Evolutionary conservation across 768 basidiomycete species (phyloP), one percentile per base, ranked within the genome.

Genomic region (Pilatotrama ljubarskyi): DNA sequence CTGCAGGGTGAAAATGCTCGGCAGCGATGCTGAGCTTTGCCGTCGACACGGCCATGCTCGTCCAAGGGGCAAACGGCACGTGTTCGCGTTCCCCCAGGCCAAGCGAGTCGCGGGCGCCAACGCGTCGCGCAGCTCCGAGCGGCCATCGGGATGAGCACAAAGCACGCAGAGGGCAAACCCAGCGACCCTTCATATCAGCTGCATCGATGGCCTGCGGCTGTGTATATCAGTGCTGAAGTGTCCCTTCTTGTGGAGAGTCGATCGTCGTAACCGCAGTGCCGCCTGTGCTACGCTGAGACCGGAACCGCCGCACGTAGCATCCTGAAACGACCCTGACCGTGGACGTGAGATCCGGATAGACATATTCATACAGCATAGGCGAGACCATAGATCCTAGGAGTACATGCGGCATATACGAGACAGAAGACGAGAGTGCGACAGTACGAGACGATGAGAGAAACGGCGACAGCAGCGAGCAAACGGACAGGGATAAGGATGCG

Each of bases 141-240:
- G 46, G 5, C 11, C 13, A 51, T 59, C 58, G 58, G 58, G 46
- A 24, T 47, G 37, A 48, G 43, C 35, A 53, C 58, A 59, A 26
- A 42, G 58, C 25, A 48, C 20, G 36, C 26, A 26, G 29, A n/a
- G 17, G 18, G 5, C 17, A 15, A 43, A 61, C 49, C 43, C 59
- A 49, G 54, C 59, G 59, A 43, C n/a, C 42, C 1, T 46, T 61
- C 59, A 51, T 55, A 51, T 51, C 54, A 18, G 32, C 25, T 35
- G 40, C 54, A 55, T 61, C 59, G 47, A 55, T 49, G 29, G 9
- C 11, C 37, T 29, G 29, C 17, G 52, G 52, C 52, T 29, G 40
- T 55, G 48, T 51, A 29, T 46, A 32, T 24, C 20, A 13, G n/a
- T 38, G 51, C 26, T 17, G 18, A 29, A 43, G 14, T 37, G 29